Percentiles rank a stretch among this genome's conserved stretches.
Evolutionary conservation across 129 eudicot species (phyloP).

Genomic region (Flaveria robusta): DNA sequence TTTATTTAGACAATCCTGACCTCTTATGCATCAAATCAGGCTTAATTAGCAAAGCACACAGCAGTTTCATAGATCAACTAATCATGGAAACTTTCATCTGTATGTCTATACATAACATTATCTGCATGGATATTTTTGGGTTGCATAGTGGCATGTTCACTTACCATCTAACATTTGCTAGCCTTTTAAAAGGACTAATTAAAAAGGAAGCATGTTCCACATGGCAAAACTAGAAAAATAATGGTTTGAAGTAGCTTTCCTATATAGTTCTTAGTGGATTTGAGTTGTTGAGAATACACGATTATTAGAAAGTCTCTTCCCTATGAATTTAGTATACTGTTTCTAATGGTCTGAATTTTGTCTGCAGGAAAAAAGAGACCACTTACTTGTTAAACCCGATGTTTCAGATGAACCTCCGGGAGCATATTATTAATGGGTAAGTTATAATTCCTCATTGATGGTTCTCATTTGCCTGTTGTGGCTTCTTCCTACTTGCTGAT

Average conservation of each 20-base stretch:
- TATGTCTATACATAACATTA: not conserved
- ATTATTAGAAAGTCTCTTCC: constrained; percentile 9
- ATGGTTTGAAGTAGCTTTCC: constrained; percentile 7
- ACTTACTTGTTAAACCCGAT: constrained; percentile 63
- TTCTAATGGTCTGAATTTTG: constrained; percentile 26
- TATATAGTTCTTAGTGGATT: constrained; percentile 12
- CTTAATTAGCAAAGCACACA: not conserved
- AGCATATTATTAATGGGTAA: constrained; percentile 82
- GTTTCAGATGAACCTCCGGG: constrained; percentile 77
- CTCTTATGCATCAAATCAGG: constrained; percentile 11
- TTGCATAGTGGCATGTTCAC: not conserved
- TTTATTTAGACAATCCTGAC: constrained; percentile 1
- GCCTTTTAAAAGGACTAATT: constrained; percentile 3
- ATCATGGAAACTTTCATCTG: constrained; percentile 5
- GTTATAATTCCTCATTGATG: constrained; percentile 18
- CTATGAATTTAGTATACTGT: constrained; percentile 8
- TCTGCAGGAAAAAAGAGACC: constrained; percentile 78
- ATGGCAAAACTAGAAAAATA: constrained; percentile 3
- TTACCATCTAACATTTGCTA: constrained; percentile 5
- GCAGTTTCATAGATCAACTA: not conserved
- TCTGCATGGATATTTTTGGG: not conserved
- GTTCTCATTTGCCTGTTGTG: constrained; percentile 18
- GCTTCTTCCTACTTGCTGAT: constrained; percentile 12
- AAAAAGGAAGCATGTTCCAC: not conserved
- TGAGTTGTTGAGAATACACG: constrained; percentile 18